Evolutionary conservation across 176 grass and related monocot species (phyloP).

Genomic region (Oryza brachyantha): DNA sequence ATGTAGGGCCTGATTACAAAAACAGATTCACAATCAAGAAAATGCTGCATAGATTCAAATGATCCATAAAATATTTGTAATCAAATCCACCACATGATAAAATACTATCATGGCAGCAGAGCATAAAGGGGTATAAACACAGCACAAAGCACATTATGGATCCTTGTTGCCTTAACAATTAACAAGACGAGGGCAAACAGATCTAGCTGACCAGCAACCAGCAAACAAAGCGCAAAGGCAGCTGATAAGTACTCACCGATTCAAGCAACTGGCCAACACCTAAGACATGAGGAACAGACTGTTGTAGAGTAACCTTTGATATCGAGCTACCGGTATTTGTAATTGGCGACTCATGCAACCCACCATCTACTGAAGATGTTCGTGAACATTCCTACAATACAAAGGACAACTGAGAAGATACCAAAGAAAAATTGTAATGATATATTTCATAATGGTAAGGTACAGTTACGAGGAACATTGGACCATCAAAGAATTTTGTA

Average conservation of each 20-base stretch:
- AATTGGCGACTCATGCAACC: constrained; percentile 63
- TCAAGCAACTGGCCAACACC: constrained; percentile 92
- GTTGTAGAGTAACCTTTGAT: constrained; percentile 53
- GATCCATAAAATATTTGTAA: not conserved
- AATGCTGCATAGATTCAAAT: not conserved
- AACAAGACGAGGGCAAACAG: not conserved
- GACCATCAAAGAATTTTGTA: not conserved
- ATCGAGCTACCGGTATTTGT: constrained; percentile 63
- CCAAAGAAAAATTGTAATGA: not conserved
- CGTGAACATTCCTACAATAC: constrained; percentile 80
- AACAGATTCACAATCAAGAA: not conserved
- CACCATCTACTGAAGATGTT: constrained; percentile 82
- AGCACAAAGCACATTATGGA: not conserved
- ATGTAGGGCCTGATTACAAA: constrained; percentile 72
- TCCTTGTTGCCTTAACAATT: not conserved
- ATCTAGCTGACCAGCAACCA: not conserved
- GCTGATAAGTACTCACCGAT: constrained; percentile 57
- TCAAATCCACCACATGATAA: not conserved
- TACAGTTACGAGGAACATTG: constrained; percentile 24
- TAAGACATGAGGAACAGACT: constrained; percentile 64
- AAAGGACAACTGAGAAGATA: constrained; percentile 24
- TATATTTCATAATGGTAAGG: not conserved
- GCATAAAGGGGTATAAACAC: not conserved
- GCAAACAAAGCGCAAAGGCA: not conserved
- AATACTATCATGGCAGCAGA: not conserved